Percentiles rank a stretch among this genome's conserved stretches.
phyloP scores from a whole-genome alignment of 257 asterid species.

The Fraxinus quadrangulata region DNA sequence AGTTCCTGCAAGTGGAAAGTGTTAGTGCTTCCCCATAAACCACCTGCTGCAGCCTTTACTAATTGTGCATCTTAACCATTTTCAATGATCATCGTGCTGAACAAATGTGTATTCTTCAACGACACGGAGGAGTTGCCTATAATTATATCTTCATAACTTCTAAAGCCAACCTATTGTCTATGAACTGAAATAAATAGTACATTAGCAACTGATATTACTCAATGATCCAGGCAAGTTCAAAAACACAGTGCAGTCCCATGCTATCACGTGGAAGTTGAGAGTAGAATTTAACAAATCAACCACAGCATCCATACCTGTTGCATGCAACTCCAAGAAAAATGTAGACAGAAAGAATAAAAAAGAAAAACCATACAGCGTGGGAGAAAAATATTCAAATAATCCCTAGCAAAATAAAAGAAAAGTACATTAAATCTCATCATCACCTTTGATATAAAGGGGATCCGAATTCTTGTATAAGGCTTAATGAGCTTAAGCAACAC shows the following conservation, averaged over 20 bases:
- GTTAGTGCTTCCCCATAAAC: background rate
- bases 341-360: background rate
- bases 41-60: background rate
- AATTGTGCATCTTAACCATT: background rate
- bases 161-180: background rate
- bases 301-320: background rate
- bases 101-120: background rate
- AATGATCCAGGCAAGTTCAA: background rate
- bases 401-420: constrained; percentile 13
- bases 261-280: background rate
- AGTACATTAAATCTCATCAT: background rate
- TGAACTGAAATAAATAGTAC: background rate
- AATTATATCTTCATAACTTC: background rate
- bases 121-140: background rate
- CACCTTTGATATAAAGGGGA: constrained; percentile 97
- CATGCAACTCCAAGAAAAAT: constrained; percentile 3
- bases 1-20: constrained; percentile 65
- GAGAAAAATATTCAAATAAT: background rate
- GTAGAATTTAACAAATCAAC: background rate
- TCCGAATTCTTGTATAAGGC: constrained; percentile 94
- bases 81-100: background rate
- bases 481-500: constrained; percentile 95
- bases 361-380: background rate
- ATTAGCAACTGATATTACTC: background rate
- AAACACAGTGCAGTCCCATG: background rate